Percentiles rank a stretch among this genome's conserved stretches.
Evolutionary conservation across 2,329 filamentous ascomycete species (phyloP).

Genomic region (Alternaria triticimaculans): DNA sequence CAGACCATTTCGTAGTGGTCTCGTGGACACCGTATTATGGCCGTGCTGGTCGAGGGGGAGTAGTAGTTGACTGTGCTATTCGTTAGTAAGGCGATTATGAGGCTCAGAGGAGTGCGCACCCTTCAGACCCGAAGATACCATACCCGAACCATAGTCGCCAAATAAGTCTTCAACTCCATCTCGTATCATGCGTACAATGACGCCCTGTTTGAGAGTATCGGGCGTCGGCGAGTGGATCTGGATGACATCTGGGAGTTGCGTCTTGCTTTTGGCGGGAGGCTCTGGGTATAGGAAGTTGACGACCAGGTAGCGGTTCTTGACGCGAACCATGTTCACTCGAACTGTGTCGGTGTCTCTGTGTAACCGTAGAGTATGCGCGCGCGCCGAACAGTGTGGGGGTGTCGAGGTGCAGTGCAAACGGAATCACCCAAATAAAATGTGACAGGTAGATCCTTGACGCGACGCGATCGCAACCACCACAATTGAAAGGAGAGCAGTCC

Average conservation of each 20-base stretch:
- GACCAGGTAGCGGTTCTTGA: constrained; percentile 96
- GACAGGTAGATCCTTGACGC: neutral
- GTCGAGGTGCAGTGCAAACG: neutral
- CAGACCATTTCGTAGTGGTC: constrained; percentile 87
- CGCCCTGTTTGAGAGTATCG: constrained; percentile 69
- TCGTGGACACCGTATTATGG: constrained; percentile 84
- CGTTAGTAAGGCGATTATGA: neutral
- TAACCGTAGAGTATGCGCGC: neutral
- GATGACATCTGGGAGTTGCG: constrained; percentile 65
- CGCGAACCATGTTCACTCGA: constrained; percentile 71
- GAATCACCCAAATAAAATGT: neutral
- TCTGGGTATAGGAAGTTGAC: constrained; percentile 89
- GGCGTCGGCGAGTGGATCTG: constrained; percentile 81
- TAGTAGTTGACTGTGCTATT: constrained; percentile 80
- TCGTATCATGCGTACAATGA: constrained; percentile 70
- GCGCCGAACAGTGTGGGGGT: neutral
- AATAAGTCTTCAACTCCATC: constrained; percentile 45
- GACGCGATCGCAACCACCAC: neutral
- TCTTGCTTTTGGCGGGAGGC: constrained; percentile 46
- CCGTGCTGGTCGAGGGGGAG: constrained; percentile 89
- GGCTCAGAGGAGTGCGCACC: constrained; percentile 56
- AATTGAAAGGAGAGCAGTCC: neutral
- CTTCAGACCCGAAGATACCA: constrained; percentile 71
- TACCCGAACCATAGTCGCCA: constrained; percentile 86
- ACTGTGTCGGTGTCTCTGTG: neutral